Conservation (phyloP, 2,329 filamentous ascomycete genomes). For the Dactylellina cionopaga region DNA sequence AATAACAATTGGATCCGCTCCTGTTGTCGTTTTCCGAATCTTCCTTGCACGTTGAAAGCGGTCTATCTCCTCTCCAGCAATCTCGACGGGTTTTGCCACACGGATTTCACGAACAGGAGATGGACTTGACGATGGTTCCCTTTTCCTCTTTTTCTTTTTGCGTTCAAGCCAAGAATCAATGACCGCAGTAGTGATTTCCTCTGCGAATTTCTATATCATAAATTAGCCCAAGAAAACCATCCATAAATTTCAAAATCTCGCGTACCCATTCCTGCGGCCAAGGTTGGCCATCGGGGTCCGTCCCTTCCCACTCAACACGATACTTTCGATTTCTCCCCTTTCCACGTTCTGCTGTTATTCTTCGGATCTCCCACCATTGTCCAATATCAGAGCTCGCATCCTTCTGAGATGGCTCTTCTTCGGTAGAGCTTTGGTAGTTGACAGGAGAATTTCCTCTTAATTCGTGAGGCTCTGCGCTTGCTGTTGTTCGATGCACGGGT, state of each 20-base stretch:
- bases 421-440: conserved; percentile 1
- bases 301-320: conserved; percentile 35
- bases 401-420: conserved; percentile 4
- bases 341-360: conserved; percentile 19
- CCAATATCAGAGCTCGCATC: conserved; percentile 11
- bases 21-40: neutral
- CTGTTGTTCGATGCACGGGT: neutral
- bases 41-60: conserved; percentile 12
- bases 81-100: neutral
- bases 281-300: conserved; percentile 21
- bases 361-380: conserved; percentile 24
- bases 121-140: conserved; percentile 27
- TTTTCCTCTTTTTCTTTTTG: conserved; percentile 15
- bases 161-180: conserved; percentile 19
- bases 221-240: too few species aligned
- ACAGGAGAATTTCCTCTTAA: conserved; percentile 1
- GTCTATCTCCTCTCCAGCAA: conserved; percentile 3
- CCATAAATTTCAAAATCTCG: too few species aligned
- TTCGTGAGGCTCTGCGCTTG: conserved; percentile 15
- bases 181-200: conserved; percentile 17
- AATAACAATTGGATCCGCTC: conserved; percentile 21
- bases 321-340: conserved; percentile 24
- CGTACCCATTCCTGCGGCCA: conserved; percentile 48
- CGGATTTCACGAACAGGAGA: neutral
- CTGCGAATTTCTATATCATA: conserved; percentile 22